A percentile compares a stretch with the other conserved stretches of the same genome.
Conservation (phyloP, 1,284 basidiomycete species). For the Mycosarcoma maydis region DNA sequence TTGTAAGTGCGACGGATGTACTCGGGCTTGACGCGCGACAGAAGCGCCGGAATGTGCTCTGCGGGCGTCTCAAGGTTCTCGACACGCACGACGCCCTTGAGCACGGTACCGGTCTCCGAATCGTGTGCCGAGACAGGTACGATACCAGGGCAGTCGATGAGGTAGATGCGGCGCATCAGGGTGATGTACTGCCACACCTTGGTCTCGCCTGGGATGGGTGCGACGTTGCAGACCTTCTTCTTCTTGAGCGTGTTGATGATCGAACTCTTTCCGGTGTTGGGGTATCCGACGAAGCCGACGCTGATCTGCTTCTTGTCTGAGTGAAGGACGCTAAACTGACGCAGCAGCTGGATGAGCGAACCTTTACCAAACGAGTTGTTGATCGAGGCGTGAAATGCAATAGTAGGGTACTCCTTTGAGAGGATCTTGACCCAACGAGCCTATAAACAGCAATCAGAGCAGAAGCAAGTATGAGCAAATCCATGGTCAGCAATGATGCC, state of each 20-base stretch:
- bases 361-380: conserved; percentile 99
- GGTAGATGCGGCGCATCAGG: conserved; percentile 92
- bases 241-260: conserved; percentile 99
- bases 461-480: background rate
- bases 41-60: conserved; percentile 88
- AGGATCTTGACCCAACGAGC: conserved; percentile 96
- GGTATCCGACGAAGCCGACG: conserved; percentile 97
- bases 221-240: conserved; percentile 96
- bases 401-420: conserved; percentile 90
- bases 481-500: conserved; percentile 19
- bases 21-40: conserved; percentile 88
- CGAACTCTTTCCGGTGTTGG: conserved; percentile 95
- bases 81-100: conserved; percentile 96
- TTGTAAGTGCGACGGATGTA: conserved; percentile 91
- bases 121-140: conserved; percentile 92
- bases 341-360: conserved; percentile 92
- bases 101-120: conserved; percentile 88
- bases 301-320: conserved; percentile 99
- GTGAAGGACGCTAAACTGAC: conserved; percentile 95
- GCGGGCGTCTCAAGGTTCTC: conserved; percentile 93
- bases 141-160: conserved; percentile 99
- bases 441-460: conserved; percentile 69
- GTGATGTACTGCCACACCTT: conserved; percentile 99
- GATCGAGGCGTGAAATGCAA: conserved; percentile 98
- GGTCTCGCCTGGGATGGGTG: conserved; percentile 97